phyloP scores from a whole-genome alignment of 352 stramenopile genomes.

The Albugo candida region DNA sequence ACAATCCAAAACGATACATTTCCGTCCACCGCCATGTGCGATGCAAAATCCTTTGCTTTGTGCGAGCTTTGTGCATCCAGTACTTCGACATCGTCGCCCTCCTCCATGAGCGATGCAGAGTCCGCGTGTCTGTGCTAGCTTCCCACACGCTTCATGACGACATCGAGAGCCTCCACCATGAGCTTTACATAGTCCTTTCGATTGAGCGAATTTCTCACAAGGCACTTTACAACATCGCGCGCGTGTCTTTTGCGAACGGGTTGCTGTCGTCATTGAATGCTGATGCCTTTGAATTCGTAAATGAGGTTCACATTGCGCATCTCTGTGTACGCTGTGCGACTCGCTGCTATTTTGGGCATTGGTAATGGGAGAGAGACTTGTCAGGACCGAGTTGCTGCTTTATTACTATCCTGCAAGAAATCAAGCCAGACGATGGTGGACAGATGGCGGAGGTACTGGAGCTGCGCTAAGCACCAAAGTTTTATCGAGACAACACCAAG shows the following conservation, averaged over 20 bases:
- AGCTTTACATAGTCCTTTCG: slow-evolving; percentile 57
- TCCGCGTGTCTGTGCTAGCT: slow-evolving; percentile 54
- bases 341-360: too few species aligned
- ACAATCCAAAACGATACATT: slow-evolving; percentile 6
- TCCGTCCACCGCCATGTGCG: slow-evolving; percentile 7
- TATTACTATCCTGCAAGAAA: too few species aligned
- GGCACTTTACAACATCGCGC: slow-evolving; percentile 42
- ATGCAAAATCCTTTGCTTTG: slow-evolving; percentile 13
- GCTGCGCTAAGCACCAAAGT: too few species aligned
- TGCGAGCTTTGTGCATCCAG: slow-evolving; percentile 11
- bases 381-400: too few species aligned
- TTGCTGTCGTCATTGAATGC: slow-evolving; percentile 11
- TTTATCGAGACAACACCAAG: too few species aligned
- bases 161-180: slow-evolving; percentile 69
- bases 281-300: neutral
- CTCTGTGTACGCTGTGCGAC: too few species aligned
- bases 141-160: slow-evolving; percentile 53
- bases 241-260: slow-evolving; percentile 41
- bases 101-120: slow-evolving; percentile 66
- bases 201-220: slow-evolving; percentile 78
- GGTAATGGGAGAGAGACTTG: too few species aligned
- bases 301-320: too few species aligned
- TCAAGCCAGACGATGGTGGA: too few species aligned
- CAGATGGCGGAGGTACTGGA: too few species aligned
- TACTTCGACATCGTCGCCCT: slow-evolving; percentile 47